Base-by-base conservation (phyloP, 2,329 filamentous ascomycete species). In the Fusarium aywerte region DNA sequence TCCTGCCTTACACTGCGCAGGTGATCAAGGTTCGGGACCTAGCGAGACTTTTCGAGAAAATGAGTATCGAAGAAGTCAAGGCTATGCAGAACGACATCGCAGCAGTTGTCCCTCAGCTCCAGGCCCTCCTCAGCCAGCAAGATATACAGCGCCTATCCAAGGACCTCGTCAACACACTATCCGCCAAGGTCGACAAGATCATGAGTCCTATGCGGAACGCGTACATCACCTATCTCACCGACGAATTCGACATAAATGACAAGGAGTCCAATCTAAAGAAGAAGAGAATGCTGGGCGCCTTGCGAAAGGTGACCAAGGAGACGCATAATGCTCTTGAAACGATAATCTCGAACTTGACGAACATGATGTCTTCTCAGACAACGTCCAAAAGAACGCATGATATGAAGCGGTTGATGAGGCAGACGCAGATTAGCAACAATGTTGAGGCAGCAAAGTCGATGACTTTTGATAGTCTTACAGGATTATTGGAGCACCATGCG, bases 341-440 rank as follows among this genome's bases (percentile, higher is more conserved):
- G 5, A 51, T 63, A 0, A 63, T 63, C 0, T 39, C 59, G 8
- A 63, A 43, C 4, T 20, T 63, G 0, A 23, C 51, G 9, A 63
- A 58, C 5, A 63, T 63, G 60, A 44, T 63, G 33, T 63, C 60
- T 13, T 62, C 61, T 8, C 60, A 63, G 27, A 63, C 60, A 0
- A 63, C 60, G 1, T 63, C 60, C 0, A 63, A 63, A 38, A 58
- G 39, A 38, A 63, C 58, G 2, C 51, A 63, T 27, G 60, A 63
- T 5, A 51, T 63, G 51, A 63, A 63, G 33, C 47, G 58, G 2
- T 33, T 63, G 25, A 3, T 63, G 16, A 36, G 60, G 18, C 44
- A 63, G 33, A 27, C 29, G 2, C 51, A 63, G 16, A 63, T 63
- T 1, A 53, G 45, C 9, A 63, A 63, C 15, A 63, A 63, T 5